phyloP scores from a whole-genome alignment of 495 filamentous ascomycete genomes.

The Stereocaulon alpinum region DNA sequence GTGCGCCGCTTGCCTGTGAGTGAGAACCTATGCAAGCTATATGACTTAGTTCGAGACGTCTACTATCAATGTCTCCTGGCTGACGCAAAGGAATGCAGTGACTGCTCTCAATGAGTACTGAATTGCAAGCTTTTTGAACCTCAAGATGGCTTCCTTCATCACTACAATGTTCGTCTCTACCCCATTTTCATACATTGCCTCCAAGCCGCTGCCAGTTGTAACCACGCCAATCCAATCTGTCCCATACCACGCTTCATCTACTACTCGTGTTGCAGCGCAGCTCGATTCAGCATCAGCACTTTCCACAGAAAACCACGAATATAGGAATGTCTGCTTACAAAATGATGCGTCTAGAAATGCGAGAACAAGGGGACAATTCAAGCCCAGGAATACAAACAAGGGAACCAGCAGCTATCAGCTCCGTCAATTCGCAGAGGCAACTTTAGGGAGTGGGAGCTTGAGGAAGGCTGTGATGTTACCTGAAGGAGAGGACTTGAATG shows the following conservation, averaged over 20 bases:
- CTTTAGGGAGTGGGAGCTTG: slow-evolving; percentile 86
- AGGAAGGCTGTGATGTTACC: slow-evolving; percentile 93
- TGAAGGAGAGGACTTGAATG: slow-evolving; percentile 92
- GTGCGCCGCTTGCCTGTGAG: background rate
- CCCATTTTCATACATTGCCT: slow-evolving; percentile 29
- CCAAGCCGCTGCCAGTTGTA: slow-evolving; percentile 27
- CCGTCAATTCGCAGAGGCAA: slow-evolving; percentile 95
- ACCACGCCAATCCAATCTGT: slow-evolving; percentile 17
- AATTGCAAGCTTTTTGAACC: background rate
- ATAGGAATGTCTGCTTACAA: slow-evolving; percentile 29
- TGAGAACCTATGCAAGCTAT: background rate
- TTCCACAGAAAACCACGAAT: background rate
- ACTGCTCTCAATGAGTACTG: background rate
- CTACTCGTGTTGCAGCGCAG: background rate
- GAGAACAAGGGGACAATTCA: slow-evolving; percentile 80
- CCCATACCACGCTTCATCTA: background rate
- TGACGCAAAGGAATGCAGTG: slow-evolving; percentile 14
- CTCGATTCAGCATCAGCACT: background rate
- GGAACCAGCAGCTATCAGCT: slow-evolving; percentile 93
- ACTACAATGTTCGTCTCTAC: slow-evolving; percentile 57
- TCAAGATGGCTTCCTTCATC: slow-evolving; percentile 53
- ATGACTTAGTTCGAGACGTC: background rate
- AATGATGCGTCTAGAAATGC: slow-evolving; percentile 57
- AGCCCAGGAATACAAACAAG: slow-evolving; percentile 74
- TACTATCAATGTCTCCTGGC: background rate